A percentile compares a stretch with the other conserved stretches of the same genome.
These are phyloP conservation scores for Lasiodiplodia sp. DNA, from an alignment of 2,329 filamentous ascomycete species.

Conservation along the genomic window DNA sequence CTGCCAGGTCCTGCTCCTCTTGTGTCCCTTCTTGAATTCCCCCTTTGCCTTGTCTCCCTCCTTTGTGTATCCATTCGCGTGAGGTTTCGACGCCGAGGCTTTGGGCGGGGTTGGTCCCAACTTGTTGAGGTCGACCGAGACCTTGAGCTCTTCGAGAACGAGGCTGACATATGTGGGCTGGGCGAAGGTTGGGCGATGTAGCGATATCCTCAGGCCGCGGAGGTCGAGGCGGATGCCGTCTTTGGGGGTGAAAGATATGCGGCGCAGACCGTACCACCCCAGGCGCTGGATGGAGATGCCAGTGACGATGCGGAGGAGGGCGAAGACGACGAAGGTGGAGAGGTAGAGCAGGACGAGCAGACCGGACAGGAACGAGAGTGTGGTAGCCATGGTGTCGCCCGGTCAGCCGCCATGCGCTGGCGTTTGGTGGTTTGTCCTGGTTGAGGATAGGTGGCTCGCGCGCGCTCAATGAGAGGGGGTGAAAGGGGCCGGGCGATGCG, in stretches of 20 bases:
- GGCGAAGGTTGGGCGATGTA: conserved; percentile 94
- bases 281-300: conserved; percentile 95
- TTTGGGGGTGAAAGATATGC: conserved; percentile 86
- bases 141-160: conserved; percentile 81
- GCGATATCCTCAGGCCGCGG: conserved; percentile 82
- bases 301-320: conserved; percentile 88
- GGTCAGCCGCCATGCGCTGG: conserved; percentile 36
- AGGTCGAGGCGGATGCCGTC: conserved; percentile 92
- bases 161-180: conserved; percentile 97
- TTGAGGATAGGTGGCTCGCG: conserved; percentile 30
- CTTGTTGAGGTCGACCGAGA: conserved; percentile 79
- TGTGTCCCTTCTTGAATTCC: conserved; percentile 31
- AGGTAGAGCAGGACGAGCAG: conserved; percentile 87
- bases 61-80: conserved; percentile 16
- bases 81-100: background rate
- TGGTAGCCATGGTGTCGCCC: conserved; percentile 52
- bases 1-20: conserved; percentile 79
- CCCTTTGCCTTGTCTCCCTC: conserved; percentile 38
- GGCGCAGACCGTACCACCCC: conserved; percentile 88
- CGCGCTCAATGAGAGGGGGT: conserved; percentile 21
- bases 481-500: conserved; percentile 30
- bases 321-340: conserved; percentile 90
- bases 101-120: conserved; percentile 53
- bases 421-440: background rate
- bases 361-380: conserved; percentile 78